phyloP scores from a whole-genome alignment of 805 yeast genomes.

The Komagataella phaffii region DNA sequence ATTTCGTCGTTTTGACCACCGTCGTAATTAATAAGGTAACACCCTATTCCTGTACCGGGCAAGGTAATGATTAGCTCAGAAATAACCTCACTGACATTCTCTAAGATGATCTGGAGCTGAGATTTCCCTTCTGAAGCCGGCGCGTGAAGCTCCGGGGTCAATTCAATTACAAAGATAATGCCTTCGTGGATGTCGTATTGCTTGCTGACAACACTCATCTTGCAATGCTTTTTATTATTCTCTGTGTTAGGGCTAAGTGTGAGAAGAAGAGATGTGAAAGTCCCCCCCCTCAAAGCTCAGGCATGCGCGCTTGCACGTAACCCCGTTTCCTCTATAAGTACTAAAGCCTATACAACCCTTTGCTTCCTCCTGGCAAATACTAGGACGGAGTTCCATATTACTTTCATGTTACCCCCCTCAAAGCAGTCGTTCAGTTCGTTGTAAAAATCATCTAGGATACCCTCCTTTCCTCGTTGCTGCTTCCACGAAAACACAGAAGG shows the following conservation, averaged over 20 bases:
- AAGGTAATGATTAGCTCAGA: slow-evolving; percentile 49
- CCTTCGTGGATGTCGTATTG: slow-evolving; percentile 44
- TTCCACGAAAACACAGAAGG: neutral
- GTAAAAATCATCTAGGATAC: slow-evolving; percentile 34
- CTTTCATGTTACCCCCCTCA: neutral
- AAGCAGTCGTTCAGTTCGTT: slow-evolving; percentile 22
- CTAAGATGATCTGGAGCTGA: slow-evolving; percentile 39
- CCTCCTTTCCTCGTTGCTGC: slow-evolving; percentile 14
- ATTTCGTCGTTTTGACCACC: slow-evolving; percentile 27
- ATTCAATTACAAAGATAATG: slow-evolving; percentile 39
- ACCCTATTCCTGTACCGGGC: slow-evolving; percentile 66
- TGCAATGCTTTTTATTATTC: neutral
- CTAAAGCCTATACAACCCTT: slow-evolving; percentile 1
- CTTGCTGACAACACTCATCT: slow-evolving; percentile 3
- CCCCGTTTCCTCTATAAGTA: no score
- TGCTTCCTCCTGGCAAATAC: neutral
- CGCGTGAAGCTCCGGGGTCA: slow-evolving; percentile 22
- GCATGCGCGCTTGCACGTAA: no score
- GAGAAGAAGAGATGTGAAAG: no score
- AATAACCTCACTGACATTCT: slow-evolving; percentile 47
- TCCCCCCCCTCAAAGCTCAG: no score
- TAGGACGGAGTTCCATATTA: neutral
- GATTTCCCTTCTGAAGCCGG: slow-evolving; percentile 18
- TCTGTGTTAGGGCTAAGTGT: neutral
- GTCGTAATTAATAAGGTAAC: slow-evolving; percentile 43